A percentile compares a stretch with the other conserved stretches of the same genome.
Conservation (phyloP, 202 grass and related monocot genomes). For the Saccharum hybrid region DNA sequence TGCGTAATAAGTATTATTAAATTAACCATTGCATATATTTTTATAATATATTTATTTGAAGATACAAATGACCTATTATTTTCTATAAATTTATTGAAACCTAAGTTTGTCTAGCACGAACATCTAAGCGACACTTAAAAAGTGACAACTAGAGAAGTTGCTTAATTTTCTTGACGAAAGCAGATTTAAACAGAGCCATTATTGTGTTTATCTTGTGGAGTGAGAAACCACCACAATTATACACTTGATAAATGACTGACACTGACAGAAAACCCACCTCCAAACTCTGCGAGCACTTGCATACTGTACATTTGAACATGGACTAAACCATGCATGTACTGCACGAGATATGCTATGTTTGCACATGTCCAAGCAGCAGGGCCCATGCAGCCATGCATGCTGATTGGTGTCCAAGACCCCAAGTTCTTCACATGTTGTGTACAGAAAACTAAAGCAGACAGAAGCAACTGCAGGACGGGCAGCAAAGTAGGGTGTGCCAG, state of each 20-base stretch:
- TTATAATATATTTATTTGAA: too few species aligned
- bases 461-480: neutral
- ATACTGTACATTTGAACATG: neutral
- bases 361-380: neutral
- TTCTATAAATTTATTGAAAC: too few species aligned
- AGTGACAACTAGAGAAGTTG: too few species aligned
- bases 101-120: too few species aligned
- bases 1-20: too few species aligned
- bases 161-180: neutral
- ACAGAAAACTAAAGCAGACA: neutral
- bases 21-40: too few species aligned
- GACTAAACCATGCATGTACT: neutral
- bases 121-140: too few species aligned
- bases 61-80: too few species aligned
- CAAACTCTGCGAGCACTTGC: neutral
- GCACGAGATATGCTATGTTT: neutral
- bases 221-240: neutral
- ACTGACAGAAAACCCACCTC: too few species aligned
- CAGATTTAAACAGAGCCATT: neutral
- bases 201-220: neutral
- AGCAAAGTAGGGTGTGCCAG: neutral
- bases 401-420: neutral
- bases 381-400: neutral
- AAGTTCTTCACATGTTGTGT: neutral
- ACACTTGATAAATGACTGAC: neutral